Base-by-base conservation (phyloP, 2,329 filamentous ascomycete genomes). In the Cladosporium velox region DNA sequence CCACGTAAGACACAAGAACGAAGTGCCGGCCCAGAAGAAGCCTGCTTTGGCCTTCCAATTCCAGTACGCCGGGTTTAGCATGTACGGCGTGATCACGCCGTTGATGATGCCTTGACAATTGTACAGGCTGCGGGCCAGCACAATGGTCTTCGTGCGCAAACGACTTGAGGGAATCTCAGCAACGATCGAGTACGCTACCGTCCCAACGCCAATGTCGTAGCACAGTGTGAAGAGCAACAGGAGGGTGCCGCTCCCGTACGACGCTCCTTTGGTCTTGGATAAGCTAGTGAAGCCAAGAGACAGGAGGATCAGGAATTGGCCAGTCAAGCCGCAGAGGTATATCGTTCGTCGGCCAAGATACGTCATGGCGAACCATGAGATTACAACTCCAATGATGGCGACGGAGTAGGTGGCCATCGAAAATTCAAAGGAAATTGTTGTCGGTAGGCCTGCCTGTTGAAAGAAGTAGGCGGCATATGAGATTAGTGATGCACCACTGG, bases 131-230 rank as follows among this genome's bases (percentile, higher is more conserved):
- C 72, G 65, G 8, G 69, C 73, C 6, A 75, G 68, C 14, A 73
- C 71, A 44, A 74, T 66, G 1, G 73, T 74, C 68, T 75, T 75
- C 8, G 68, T 67, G 2, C 72, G 67, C 30, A 75, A 66, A 18
- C 73, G 67, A 12, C 66, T 70, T 0, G 74, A 75, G 12, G 71
- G 63, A 11, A 74, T 68, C 64, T 75, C 74, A 4, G 72, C 63
- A 15, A 74, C 71, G n/a, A 75, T 69, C 1, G 71, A 69, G 47
- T 72, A 72, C 78, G 90, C 92, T 6, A 96, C 91, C 0, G 93
- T 95, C 44, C 93, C 93, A 59, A 97, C 92, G 0, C 91, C 91
- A 57, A 94, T 83, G 76, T 97, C 91, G 79, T 96, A 97, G 73
- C 89, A 86, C 55, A 95, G 81, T 0, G 93, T 90, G 90, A 90